phyloP scores from a whole-genome alignment of 2,329 filamentous ascomycete genomes.

The Boeremia lycopersici region DNA sequence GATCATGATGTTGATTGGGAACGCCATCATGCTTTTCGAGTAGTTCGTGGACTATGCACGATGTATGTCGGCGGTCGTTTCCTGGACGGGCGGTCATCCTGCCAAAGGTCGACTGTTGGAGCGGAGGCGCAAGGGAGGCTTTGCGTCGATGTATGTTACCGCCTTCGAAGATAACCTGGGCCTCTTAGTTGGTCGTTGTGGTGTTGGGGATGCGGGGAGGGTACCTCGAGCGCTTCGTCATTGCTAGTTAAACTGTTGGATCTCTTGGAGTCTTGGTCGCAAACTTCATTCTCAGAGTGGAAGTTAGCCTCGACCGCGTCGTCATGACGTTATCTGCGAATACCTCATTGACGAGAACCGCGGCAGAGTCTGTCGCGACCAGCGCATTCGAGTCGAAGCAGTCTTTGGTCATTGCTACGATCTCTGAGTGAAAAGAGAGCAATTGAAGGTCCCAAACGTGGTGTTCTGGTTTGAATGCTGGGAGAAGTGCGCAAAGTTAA shows the following conservation, averaged over 20 bases:
- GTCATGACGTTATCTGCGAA: constrained; percentile 25
- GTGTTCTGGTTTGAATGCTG: constrained; percentile 7
- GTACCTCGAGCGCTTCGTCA: constrained; percentile 52
- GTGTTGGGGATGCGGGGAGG: background rate
- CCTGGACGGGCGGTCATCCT: constrained; percentile 40
- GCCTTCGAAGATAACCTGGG: constrained; percentile 63
- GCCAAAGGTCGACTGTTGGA: constrained; percentile 3
- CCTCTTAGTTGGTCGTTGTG: constrained; percentile 11
- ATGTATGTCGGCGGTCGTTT: constrained; percentile 52
- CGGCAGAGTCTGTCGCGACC: constrained; percentile 17
- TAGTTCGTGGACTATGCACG: constrained; percentile 67
- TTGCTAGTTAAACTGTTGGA: constrained; percentile 40
- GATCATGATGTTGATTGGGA: constrained; percentile 26
- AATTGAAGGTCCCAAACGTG: background rate
- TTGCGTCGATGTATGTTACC: constrained; percentile 61
- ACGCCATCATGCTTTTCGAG: constrained; percentile 55
- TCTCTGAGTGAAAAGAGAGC: background rate
- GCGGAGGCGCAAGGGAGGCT: constrained; percentile 61
- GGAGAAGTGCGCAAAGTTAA: constrained; percentile 6
- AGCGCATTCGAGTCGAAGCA: constrained; percentile 28
- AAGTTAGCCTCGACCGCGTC: constrained; percentile 39
- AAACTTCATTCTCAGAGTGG: constrained; percentile 41
- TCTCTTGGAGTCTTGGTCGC: constrained; percentile 38
- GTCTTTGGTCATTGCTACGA: constrained; percentile 26
- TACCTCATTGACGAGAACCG: constrained; percentile 34